Conservation (phyloP, 1,284 basidiomycete species). For the Cutaneotrichosporon cyanovorans region DNA sequence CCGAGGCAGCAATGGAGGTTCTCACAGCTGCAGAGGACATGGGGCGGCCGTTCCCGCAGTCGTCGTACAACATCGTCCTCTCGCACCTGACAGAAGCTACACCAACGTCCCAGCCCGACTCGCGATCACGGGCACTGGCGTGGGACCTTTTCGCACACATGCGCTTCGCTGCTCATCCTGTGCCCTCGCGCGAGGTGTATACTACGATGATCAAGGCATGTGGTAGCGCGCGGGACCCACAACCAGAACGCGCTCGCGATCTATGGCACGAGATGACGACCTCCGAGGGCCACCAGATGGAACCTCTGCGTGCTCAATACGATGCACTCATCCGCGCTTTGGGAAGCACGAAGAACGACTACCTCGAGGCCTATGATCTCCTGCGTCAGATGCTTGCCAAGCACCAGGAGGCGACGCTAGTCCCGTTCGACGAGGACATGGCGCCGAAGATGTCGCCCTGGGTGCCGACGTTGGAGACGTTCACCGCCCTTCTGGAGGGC, state of each 20-base stretch:
- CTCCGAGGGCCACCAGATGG: slow-evolving; percentile 52
- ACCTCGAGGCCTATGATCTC: slow-evolving; percentile 66
- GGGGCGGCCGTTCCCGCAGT: slow-evolving; percentile 41
- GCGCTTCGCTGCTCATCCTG: slow-evolving; percentile 85
- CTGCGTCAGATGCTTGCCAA: slow-evolving; percentile 73
- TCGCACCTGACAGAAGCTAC: slow-evolving; percentile 30
- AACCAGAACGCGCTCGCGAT: slow-evolving; percentile 86
- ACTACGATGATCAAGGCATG: slow-evolving; percentile 83
- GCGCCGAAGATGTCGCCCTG: slow-evolving; percentile 50
- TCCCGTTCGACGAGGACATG: slow-evolving; percentile 25
- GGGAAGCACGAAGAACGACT: slow-evolving; percentile 53
- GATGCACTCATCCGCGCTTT: slow-evolving; percentile 69
- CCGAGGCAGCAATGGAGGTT: slow-evolving; percentile 34
- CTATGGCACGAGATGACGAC: slow-evolving; percentile 85
- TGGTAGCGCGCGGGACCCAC: slow-evolving; percentile 54
- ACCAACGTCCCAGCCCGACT: slow-evolving; percentile 14
- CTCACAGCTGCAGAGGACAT: slow-evolving; percentile 38
- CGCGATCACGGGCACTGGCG: slow-evolving; percentile 55
- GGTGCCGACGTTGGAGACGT: slow-evolving; percentile 62
- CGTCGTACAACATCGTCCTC: slow-evolving; percentile 42
- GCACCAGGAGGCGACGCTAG: slow-evolving; percentile 48
- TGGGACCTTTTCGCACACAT: slow-evolving; percentile 95
- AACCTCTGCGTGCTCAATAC: slow-evolving; percentile 65
- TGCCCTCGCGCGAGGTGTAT: slow-evolving; percentile 67
- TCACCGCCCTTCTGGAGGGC: slow-evolving; percentile 76